Percentiles rank a stretch among this genome's conserved stretches.
These are phyloP conservation scores for Candida chilensis DNA, from an alignment of 805 yeast genomes.

Conservation along the genomic window DNA sequence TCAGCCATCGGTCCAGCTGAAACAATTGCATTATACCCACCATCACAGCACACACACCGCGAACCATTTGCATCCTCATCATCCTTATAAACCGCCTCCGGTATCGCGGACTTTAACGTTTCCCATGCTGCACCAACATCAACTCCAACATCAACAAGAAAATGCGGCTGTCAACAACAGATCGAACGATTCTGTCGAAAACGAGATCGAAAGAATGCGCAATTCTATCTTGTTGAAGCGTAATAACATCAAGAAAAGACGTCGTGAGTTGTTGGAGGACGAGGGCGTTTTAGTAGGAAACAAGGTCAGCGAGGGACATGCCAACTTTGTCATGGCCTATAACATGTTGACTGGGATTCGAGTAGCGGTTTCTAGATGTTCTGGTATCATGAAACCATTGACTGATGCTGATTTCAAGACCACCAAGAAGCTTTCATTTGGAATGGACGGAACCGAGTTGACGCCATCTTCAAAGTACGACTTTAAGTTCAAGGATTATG, in stretches of 20 bases:
- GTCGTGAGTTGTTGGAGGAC: constrained; percentile 33
- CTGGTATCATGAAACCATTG: constrained; percentile 73
- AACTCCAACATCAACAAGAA: no score
- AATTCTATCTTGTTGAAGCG: constrained; percentile 35
- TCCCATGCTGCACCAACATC: no score
- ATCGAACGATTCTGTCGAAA: no score
- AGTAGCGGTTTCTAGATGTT: constrained; percentile 87
- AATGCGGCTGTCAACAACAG: no score
- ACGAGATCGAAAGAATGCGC: constrained; percentile 46
- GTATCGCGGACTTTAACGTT: no score
- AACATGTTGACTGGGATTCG: constrained; percentile 96
- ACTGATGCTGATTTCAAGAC: constrained; percentile 61
- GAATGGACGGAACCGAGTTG: constrained; percentile 75
- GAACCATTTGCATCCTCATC: no score
- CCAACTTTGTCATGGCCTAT: constrained; percentile 87
- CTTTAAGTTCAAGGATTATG: constrained; percentile 92
- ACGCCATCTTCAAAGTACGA: constrained; percentile 94
- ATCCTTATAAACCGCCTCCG: no score
- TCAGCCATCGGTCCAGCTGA: no score
- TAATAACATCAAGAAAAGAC: constrained; percentile 26
- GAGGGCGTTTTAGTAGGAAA: constrained; percentile 65
- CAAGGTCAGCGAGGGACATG: constrained; percentile 87
- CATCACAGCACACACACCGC: no score
- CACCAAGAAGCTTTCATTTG: constrained; percentile 78
- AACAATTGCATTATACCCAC: no score